These are phyloP conservation scores for Dictyostelium brefeldianum DNA, from an alignment of 78 protist species.

Conservation along the genomic window DNA sequence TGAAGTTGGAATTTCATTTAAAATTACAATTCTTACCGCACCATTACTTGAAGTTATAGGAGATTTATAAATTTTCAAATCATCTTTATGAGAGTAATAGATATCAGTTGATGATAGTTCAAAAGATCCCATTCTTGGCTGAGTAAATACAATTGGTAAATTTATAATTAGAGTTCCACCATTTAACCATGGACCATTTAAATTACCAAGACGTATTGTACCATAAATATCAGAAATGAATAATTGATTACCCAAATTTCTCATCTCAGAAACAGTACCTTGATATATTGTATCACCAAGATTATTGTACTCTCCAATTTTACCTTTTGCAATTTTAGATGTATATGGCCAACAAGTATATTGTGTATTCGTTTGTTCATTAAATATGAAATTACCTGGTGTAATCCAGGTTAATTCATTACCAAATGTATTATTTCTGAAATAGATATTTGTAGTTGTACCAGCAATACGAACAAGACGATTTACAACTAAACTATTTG, in stretches of 20 bases:
- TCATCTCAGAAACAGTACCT: not conserved
- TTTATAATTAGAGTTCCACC: not conserved
- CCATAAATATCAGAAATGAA: not conserved
- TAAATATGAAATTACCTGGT: not conserved
- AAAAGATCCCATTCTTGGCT: not conserved
- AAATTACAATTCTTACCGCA: not conserved
- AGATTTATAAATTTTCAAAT: not conserved
- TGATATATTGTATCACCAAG: not conserved
- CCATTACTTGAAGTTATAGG: not conserved
- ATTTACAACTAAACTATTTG: not conserved
- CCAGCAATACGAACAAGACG: not conserved
- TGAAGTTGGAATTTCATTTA: not conserved
- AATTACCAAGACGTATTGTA: not conserved
- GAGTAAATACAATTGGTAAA: not conserved
- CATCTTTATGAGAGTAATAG: not conserved
- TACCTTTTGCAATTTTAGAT: not conserved
- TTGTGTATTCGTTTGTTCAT: not conserved
- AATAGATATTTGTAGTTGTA: not conserved
- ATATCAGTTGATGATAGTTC: not conserved
- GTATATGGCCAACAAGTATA: not conserved
- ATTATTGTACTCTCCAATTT: not conserved
- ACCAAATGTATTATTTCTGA: not conserved
- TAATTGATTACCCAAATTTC: not conserved
- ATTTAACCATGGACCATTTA: not conserved
- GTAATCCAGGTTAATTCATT: not conserved